Conservation (phyloP, 2,329 filamentous ascomycete genomes). For the Fonsecaea nubica region DNA sequence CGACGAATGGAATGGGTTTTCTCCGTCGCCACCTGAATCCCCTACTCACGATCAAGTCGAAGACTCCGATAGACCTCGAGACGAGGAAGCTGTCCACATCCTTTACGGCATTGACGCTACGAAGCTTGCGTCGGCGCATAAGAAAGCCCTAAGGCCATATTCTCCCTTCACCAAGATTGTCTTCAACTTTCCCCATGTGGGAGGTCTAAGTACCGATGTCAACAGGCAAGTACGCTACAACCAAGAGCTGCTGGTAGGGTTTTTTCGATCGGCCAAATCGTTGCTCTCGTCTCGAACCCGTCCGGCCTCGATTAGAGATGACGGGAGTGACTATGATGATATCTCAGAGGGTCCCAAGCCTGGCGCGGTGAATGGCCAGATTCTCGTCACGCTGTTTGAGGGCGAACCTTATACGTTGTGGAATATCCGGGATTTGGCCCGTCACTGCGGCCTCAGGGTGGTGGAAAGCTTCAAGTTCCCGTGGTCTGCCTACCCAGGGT, state of each 20-base stretch:
- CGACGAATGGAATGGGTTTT: slow-evolving; percentile 38
- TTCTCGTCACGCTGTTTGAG: slow-evolving; percentile 89
- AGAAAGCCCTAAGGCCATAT: slow-evolving; percentile 35
- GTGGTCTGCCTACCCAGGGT: slow-evolving; percentile 55
- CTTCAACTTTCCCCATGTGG: slow-evolving; percentile 98
- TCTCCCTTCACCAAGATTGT: slow-evolving; percentile 75
- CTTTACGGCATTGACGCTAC: slow-evolving; percentile 54
- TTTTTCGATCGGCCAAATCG: slow-evolving; percentile 55
- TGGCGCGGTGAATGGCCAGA: slow-evolving; percentile 52
- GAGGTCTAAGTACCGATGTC: slow-evolving; percentile 88
- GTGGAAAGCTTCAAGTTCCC: slow-evolving; percentile 57
- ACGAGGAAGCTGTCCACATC: slow-evolving; percentile 41
- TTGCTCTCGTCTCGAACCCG: slow-evolving; percentile 41
- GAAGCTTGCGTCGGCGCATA: slow-evolving; percentile 47
- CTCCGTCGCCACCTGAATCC: slow-evolving; percentile 25
- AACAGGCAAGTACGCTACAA: slow-evolving; percentile 94
- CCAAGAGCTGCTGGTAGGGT: slow-evolving; percentile 64
- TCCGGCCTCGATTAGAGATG: slow-evolving; percentile 28
- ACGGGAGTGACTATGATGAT: slow-evolving; percentile 37
- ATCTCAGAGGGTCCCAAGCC: slow-evolving; percentile 33
- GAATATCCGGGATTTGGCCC: slow-evolving; percentile 87
- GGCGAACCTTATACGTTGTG: slow-evolving; percentile 93
- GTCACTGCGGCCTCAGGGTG: slow-evolving; percentile 64
- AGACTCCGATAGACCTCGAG: slow-evolving; percentile 14
- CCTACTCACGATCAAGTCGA: background rate